Conservation (phyloP, 83 land plant genomes). For the Picea engelmannii region DNA sequence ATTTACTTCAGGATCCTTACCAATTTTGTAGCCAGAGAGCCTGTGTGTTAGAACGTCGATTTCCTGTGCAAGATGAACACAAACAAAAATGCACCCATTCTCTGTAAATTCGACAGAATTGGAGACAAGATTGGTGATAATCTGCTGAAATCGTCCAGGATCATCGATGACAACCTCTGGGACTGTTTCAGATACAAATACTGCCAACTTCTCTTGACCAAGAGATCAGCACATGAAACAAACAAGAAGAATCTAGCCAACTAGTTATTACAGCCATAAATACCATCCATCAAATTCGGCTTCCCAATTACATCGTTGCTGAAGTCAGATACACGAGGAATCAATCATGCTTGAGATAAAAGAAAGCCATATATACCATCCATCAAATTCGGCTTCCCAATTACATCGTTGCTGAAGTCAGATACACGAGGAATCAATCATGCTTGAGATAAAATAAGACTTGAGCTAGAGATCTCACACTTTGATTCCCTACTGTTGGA, state of each 20-base stretch:
- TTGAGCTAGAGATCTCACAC: too few species aligned
- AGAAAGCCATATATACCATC: not conserved
- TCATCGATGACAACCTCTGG: too few species aligned
- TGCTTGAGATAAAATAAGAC: too few species aligned
- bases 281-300: not conserved
- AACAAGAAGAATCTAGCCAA: not conserved
- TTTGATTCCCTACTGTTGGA: too few species aligned
- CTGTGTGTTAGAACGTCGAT: conserved; percentile 7
- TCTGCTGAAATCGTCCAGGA: too few species aligned
- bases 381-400: not conserved
- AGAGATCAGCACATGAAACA: conserved; percentile 14
- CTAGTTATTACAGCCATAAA: not conserved
- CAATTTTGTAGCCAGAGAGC: conserved; percentile 9
- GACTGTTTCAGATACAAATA: conserved; percentile 56
- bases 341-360: too few species aligned
- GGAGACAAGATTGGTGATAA: not conserved
- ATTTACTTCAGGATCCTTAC: not conserved
- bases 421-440: too few species aligned
- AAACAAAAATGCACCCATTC: conserved; percentile 51
- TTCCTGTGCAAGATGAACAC: conserved; percentile 48
- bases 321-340: too few species aligned
- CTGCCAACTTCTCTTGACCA: conserved; percentile 51
- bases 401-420: not conserved
- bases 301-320: not conserved
- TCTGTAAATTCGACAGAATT: conserved; percentile 36